phyloP scores from a whole-genome alignment of 345 rosid species.

The Citrus unshiu region DNA sequence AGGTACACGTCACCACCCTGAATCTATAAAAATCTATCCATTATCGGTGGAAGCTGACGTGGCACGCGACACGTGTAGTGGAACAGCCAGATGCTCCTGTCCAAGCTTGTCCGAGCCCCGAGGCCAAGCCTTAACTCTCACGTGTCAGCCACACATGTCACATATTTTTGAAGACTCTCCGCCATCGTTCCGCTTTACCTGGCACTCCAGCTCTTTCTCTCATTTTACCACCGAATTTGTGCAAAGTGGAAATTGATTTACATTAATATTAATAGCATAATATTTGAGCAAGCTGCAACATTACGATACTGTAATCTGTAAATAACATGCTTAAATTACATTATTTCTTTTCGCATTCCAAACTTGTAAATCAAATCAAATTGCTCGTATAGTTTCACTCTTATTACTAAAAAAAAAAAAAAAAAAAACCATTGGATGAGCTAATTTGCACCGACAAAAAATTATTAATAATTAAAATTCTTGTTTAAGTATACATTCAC shows the following conservation, averaged over 20 bases:
- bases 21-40: neutral
- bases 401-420: no score
- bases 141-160: neutral
- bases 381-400: no score
- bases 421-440: no score
- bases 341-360: no score
- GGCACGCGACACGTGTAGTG: neutral
- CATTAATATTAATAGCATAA: neutral
- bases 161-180: neutral
- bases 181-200: neutral
- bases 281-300: no score
- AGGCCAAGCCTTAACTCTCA: neutral
- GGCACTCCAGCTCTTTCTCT: neutral
- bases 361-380: no score
- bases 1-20: neutral
- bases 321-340: no score
- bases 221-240: neutral
- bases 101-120: no score
- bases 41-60: constrained; percentile 3
- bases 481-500: no score
- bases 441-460: no score
- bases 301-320: no score
- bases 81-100: neutral
- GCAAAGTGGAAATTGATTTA: neutral
- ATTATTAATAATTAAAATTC: no score